phyloP scores from a whole-genome alignment of 495 filamentous ascomycete genomes.

The Penicillium parvum region DNA sequence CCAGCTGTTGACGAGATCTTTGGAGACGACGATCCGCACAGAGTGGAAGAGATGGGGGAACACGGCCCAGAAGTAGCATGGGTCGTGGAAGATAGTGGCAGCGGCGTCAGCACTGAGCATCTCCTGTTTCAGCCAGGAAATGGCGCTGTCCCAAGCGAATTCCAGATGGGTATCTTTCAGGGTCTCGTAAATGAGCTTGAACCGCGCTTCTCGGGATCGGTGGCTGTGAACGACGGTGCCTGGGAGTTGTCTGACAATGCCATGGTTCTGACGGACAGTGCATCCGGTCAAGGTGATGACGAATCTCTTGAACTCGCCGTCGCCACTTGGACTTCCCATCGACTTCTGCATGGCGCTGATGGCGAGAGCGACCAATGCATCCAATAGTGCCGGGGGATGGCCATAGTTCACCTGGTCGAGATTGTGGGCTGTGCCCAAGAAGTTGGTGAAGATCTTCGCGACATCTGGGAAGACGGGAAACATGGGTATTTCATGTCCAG shows the following conservation, averaged over 20 bases:
- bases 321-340: slow-evolving; percentile 19
- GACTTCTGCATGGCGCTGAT: slow-evolving; percentile 26
- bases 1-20: slow-evolving; percentile 35
- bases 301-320: slow-evolving; percentile 37
- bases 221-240: slow-evolving; percentile 69
- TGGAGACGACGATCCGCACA: slow-evolving; percentile 13
- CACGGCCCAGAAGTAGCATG: slow-evolving; percentile 50
- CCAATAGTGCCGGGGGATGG: slow-evolving; percentile 38
- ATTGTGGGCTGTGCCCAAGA: slow-evolving; percentile 48
- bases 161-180: slow-evolving; percentile 71
- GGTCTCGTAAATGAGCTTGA: slow-evolving; percentile 74
- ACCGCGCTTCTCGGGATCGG: slow-evolving; percentile 62
- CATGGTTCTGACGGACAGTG: slow-evolving; percentile 61
- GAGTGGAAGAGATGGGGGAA: slow-evolving; percentile 34
- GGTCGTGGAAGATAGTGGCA: slow-evolving; percentile 30
- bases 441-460: slow-evolving; percentile 52
- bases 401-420: slow-evolving; percentile 39
- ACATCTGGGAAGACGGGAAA: slow-evolving; percentile 64
- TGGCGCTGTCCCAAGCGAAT: slow-evolving; percentile 72
- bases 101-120: slow-evolving; percentile 44
- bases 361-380: slow-evolving; percentile 37
- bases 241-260: slow-evolving; percentile 70
- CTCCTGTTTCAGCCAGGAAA: slow-evolving; percentile 86
- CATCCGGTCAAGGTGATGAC: slow-evolving; percentile 63
- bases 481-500: slow-evolving; percentile 21